Evolutionary conservation across 345 rosid species (phyloP).

Genomic region (Reutealis trisperma): DNA sequence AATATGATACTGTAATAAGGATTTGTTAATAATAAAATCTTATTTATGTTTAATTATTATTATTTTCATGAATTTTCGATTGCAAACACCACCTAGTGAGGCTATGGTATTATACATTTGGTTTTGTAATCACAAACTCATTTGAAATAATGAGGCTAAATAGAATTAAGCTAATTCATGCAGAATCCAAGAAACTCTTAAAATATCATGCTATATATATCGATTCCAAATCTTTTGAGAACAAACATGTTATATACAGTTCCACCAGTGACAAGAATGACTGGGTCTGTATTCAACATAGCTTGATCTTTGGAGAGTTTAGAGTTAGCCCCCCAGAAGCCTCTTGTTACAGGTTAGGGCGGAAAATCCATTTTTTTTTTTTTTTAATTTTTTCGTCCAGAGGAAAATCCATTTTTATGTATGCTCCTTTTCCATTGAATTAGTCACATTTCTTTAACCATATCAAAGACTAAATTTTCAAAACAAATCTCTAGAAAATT

Average conservation of each 20-base stretch:
- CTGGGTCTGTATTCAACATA: conserved; percentile 42
- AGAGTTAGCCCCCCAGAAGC: no score
- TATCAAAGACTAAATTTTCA: no score
- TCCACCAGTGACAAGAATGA: conserved; percentile 34
- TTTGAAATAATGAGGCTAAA: not conserved
- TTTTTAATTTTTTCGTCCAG: no score
- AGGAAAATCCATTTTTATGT: no score
- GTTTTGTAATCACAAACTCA: not conserved
- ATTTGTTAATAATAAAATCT: not conserved
- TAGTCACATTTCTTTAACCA: no score
- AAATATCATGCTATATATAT: no score
- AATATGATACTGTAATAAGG: not conserved
- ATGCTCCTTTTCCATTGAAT: no score
- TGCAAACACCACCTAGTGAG: no score
- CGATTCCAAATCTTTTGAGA: not conserved
- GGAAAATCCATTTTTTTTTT: no score
- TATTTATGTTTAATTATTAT: not conserved
- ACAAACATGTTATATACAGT: not conserved
- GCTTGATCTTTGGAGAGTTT: conserved; percentile 44
- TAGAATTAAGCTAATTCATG: not conserved
- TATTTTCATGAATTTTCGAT: not conserved
- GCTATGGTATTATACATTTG: no score
- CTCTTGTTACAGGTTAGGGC: no score
- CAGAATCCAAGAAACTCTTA: not conserved
- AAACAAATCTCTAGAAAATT: no score